Evolutionary conservation across 805 yeast genomes (phyloP).

Genomic region (Teunomyces aglyptinius): DNA sequence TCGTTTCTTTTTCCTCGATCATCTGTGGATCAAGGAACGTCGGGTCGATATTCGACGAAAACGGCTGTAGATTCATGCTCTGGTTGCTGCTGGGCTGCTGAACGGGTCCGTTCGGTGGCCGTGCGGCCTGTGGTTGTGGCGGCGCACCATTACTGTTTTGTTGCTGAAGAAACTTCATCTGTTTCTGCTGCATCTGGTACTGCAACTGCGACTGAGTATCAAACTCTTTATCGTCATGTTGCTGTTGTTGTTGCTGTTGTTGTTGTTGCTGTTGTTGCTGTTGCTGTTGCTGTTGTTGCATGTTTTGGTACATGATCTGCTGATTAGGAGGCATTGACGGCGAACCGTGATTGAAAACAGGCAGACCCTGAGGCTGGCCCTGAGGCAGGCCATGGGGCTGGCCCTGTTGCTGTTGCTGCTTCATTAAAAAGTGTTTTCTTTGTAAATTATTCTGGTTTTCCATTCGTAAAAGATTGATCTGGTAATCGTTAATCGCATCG

Average conservation of each 20-base stretch:
- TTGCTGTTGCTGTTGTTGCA: slow-evolving; percentile 25
- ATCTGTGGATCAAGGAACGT: slow-evolving; percentile 3
- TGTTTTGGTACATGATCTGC: slow-evolving; percentile 11
- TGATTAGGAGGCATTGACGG: slow-evolving; percentile 6
- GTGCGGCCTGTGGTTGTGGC: slow-evolving; percentile 9
- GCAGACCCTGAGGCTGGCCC: slow-evolving; percentile 2
- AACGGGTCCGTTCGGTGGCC: neutral
- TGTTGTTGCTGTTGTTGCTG: slow-evolving; percentile 21
- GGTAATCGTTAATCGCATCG: slow-evolving; percentile 22
- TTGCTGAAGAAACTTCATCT: slow-evolving; percentile 16
- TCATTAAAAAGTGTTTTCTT: slow-evolving; percentile 16
- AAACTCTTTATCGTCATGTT: slow-evolving; percentile 5
- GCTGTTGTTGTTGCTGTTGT: slow-evolving; percentile 5
- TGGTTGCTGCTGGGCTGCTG: slow-evolving; percentile 3
- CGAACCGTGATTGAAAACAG: neutral
- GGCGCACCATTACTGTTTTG: slow-evolving; percentile 9
- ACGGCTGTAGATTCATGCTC: slow-evolving; percentile 1
- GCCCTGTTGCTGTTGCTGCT: slow-evolving; percentile 14
- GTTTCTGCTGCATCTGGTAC: slow-evolving; percentile 16
- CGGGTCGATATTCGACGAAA: neutral
- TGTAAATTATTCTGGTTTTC: slow-evolving; percentile 15
- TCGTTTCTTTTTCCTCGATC: slow-evolving; percentile 1
- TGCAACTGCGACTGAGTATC: slow-evolving; percentile 14
- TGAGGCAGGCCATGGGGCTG: slow-evolving; percentile 7
- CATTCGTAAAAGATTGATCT: slow-evolving; percentile 15